Conservation (phyloP, 495 filamentous ascomycete species). For the Halenospora varia region DNA sequence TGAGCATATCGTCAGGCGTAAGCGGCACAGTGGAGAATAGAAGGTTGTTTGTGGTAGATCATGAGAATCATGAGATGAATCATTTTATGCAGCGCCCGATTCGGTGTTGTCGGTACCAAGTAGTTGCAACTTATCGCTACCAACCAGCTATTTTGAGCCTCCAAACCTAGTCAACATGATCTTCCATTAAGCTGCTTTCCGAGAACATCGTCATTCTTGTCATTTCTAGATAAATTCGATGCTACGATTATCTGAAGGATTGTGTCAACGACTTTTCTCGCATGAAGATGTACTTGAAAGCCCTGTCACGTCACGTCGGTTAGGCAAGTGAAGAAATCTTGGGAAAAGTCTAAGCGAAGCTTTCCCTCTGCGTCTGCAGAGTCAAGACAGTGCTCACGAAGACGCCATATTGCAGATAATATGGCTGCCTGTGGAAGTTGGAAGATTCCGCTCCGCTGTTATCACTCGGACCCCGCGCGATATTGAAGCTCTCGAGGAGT, state of each 20-base stretch:
- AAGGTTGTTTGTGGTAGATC: neutral
- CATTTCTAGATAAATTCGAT: too few species aligned
- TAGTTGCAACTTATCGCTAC: neutral
- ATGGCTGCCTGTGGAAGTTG: neutral
- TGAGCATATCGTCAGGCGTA: neutral
- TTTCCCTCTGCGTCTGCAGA: too few species aligned
- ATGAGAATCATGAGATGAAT: conserved; percentile 1
- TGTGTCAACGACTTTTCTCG: too few species aligned
- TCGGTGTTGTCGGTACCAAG: neutral
- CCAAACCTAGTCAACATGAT: neutral
- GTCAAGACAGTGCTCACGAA: too few species aligned
- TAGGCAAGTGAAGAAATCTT: too few species aligned
- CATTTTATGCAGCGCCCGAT: neutral
- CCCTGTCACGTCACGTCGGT: too few species aligned
- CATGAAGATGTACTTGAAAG: too few species aligned
- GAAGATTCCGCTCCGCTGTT: neutral
- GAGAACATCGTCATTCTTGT: neutral
- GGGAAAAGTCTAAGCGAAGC: too few species aligned
- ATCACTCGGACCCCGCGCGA: neutral
- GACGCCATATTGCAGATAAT: neutral
- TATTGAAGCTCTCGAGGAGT: neutral
- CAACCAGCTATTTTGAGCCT: neutral
- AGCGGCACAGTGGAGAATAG: neutral
- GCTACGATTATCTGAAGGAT: too few species aligned
- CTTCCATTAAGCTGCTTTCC: neutral